phyloP scores from a whole-genome alignment of 2,329 filamentous ascomycete genomes.

The Magnaporthiopsis incrustans region DNA sequence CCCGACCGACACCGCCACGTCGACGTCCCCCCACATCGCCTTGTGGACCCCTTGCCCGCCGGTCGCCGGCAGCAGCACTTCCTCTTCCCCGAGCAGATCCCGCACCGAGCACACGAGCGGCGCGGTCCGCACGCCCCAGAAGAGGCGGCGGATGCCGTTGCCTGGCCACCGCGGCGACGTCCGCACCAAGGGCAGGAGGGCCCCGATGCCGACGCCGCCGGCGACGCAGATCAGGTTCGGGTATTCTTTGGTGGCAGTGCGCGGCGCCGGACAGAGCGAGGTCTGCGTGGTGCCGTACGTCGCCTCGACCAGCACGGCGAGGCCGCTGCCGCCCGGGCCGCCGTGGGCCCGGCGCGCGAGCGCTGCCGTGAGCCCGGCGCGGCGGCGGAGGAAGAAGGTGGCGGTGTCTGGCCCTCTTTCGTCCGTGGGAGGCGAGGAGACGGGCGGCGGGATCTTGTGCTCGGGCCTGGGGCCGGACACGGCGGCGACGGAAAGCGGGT shows the following conservation, averaged over 20 bases:
- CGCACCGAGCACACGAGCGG: background rate
- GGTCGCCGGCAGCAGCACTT: conserved; percentile 9
- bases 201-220: conserved; percentile 42
- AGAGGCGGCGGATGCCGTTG: conserved; percentile 30
- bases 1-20: conserved; percentile 23
- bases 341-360: background rate
- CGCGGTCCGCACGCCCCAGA: conserved; percentile 24
- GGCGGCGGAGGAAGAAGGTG: conserved; percentile 22
- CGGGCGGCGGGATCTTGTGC: background rate
- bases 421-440: background rate
- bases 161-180: conserved; percentile 15
- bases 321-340: background rate
- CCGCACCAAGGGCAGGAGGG: conserved; percentile 25
- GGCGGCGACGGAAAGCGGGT: conserved; percentile 39
- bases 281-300: conserved; percentile 25
- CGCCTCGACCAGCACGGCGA: conserved; percentile 31
- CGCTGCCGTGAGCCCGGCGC: conserved; percentile 7
- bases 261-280: background rate
- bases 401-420: conserved; percentile 26
- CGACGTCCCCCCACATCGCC: conserved; percentile 16
- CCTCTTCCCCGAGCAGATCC: background rate
- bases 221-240: conserved; percentile 33
- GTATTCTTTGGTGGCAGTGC: conserved; percentile 9
- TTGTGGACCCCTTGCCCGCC: conserved; percentile 18
- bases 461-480: conserved; percentile 15